Evolutionary conservation across 2,329 filamentous ascomycete genomes (phyloP).

Genomic region (Hyphodiscus sp.): DNA sequence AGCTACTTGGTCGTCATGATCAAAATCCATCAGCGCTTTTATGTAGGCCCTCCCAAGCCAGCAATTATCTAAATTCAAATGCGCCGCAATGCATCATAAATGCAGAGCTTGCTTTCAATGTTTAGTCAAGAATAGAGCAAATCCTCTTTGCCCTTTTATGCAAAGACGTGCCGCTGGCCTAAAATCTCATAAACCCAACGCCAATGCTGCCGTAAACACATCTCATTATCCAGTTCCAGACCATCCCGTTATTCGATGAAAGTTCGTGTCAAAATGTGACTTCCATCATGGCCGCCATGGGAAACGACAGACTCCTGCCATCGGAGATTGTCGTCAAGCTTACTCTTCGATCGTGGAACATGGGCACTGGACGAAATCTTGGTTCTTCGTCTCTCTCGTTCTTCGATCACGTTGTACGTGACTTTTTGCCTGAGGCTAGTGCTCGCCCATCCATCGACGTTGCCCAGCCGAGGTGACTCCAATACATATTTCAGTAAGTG

Average conservation of each 20-base stretch:
- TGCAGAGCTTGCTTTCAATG: background rate
- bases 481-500: constrained; percentile 58
- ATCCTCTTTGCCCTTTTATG: constrained; percentile 7
- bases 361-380: constrained; percentile 18
- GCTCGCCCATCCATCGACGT: constrained; percentile 44
- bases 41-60: background rate
- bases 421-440: constrained; percentile 40
- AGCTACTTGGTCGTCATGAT: background rate
- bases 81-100: background rate
- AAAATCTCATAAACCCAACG: constrained; percentile 7
- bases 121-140: background rate
- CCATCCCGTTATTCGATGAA: constrained; percentile 19
- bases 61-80: background rate
- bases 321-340: constrained; percentile 25
- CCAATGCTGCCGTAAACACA: constrained; percentile 7
- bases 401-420: constrained; percentile 44
- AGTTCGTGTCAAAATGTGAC: constrained; percentile 18
- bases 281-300: constrained; percentile 17
- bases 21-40: background rate
- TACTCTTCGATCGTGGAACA: constrained; percentile 24
- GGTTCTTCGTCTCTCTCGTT: constrained; percentile 50
- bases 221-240: background rate
- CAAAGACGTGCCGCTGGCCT: constrained; percentile 8
- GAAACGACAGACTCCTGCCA: constrained; percentile 28
- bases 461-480: constrained; percentile 51